Conservation (phyloP, 768 basidiomycete species). For the Favolaschia claudopus region DNA sequence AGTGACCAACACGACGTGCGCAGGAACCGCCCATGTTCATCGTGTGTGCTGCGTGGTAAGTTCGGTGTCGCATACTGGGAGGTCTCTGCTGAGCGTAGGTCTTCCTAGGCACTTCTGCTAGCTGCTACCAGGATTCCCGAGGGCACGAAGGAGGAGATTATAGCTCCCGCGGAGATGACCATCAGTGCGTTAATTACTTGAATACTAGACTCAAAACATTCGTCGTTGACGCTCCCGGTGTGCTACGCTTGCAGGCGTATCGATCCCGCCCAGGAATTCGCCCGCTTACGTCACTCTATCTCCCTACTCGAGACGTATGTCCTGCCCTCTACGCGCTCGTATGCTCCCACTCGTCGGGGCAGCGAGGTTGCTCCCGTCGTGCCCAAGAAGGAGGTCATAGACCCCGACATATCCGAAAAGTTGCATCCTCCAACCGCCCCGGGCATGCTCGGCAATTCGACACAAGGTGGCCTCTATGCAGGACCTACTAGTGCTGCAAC, state of each 20-base stretch:
- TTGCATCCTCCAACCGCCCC: conserved; percentile 51
- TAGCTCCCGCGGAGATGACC: conserved; percentile 65
- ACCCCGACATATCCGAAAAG: conserved; percentile 56
- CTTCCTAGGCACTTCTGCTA: conserved; percentile 73
- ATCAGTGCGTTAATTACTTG: conserved; percentile 52
- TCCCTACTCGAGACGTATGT: conserved; percentile 70
- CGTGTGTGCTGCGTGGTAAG: conserved; percentile 82
- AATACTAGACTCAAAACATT: conserved; percentile 23
- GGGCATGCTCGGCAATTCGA: conserved; percentile 71
- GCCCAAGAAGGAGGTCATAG: conserved; percentile 62
- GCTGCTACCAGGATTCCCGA: conserved; percentile 80
- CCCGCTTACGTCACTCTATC: conserved; percentile 72
- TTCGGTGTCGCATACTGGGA: conserved; percentile 24
- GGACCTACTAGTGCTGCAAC: conserved; percentile 82
- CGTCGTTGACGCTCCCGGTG: too few relatives aligned
- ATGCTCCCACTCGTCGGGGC: conserved; percentile 41
- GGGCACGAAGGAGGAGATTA: conserved; percentile 65
- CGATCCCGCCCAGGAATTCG: conserved; percentile 73
- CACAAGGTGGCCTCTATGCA: conserved; percentile 74
- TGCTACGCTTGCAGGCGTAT: conserved; percentile 47
- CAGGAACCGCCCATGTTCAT: conserved; percentile 89
- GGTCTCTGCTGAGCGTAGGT: conserved; percentile 17
- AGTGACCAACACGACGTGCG: conserved; percentile 2
- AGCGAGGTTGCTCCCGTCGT: conserved; percentile 47
- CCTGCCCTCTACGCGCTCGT: conserved; percentile 51